Conservation (phyloP, 2,329 filamentous ascomycete species). For the Zasmidium citrigriseum region DNA sequence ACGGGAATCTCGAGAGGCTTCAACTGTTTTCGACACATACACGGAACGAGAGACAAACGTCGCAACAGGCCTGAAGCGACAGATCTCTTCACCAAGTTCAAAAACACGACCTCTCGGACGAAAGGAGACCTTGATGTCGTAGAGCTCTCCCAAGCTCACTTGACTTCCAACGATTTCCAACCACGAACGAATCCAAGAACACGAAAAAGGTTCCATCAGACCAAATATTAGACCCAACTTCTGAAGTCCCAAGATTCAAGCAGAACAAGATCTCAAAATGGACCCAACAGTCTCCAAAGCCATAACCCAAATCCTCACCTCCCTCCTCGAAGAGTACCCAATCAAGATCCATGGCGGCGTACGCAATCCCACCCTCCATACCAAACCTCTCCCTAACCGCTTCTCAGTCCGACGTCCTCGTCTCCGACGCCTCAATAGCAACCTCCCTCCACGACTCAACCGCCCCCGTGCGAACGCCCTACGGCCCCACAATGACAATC, state of each 20-base stretch:
- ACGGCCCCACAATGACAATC: slow-evolving; percentile 27
- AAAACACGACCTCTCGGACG: too few species aligned
- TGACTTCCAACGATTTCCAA: too few species aligned
- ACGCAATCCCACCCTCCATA: too few species aligned
- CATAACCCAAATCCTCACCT: slow-evolving; percentile 9
- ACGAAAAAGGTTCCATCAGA: background rate
- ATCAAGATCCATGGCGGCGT: slow-evolving; percentile 23
- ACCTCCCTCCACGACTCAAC: slow-evolving; percentile 20
- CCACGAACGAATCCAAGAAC: background rate
- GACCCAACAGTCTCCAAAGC: background rate
- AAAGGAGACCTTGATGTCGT: background rate
- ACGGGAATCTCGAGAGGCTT: too few species aligned
- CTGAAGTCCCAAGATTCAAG: too few species aligned
- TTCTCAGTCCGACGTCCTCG: slow-evolving; percentile 27
- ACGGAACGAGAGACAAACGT: too few species aligned
- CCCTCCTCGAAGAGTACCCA: slow-evolving; percentile 25
- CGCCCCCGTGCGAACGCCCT: slow-evolving; percentile 25
- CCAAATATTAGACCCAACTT: background rate
- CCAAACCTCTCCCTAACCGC: too few species aligned
- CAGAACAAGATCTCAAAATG: too few species aligned
- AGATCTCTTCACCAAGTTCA: too few species aligned
- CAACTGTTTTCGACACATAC: too few species aligned
- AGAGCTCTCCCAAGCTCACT: background rate
- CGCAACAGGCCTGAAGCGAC: too few species aligned
- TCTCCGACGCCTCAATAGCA: slow-evolving; percentile 24